Evolutionary conservation across 176 grass and related monocot species (phyloP), one percentile per base, ranked within the genome.

Genomic region (Alopecurus myosuroides): DNA sequence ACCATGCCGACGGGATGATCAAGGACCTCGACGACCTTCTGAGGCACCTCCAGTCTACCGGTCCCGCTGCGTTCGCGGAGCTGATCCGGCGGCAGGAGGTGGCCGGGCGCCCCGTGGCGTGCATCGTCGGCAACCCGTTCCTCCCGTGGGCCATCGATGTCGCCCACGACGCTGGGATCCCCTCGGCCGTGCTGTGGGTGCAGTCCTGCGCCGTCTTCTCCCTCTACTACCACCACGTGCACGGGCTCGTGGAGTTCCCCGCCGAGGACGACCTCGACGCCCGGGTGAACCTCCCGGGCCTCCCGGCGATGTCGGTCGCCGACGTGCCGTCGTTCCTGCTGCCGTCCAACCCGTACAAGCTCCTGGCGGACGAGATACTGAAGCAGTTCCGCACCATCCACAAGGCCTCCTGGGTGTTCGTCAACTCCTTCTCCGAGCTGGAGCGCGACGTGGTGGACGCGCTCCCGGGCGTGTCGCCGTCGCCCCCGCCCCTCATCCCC

Each of bases 131-230:
- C 37, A 98, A 88, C 66, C 93, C 95, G 71, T 93, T 98, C 67
- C 13, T 98, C 7, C 85, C 89, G 0, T 98, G 95, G 95, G 88
- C 45, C 20, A 23, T 87, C 26, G 87, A 93, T 25, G 89, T 92
- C 3, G 87, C 95, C 4, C 55, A 77, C n/a, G 91, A 49, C 2
- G 76, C 85, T 60, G 91, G 92, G 40, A 68, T 98, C 60, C 95
- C 89, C 0, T 23, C 88, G 34, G 93, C 84, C 0, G 79, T 98
- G 55, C 89, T 98, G 25, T 98, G 92, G 95, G 85, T 98, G 29
- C 95, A 98, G 77, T 98, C 95, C 3, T 90, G 82, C 79, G 75
- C 76, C 6, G 95, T 98, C 58, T 90, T 98, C 85, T 90, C 91
- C 33, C 39, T 90, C 11, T 98, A 98, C 80, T 93, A 95, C 89